Evolutionary conservation across 2,329 filamentous ascomycete genomes (phyloP).

Genomic region (Albophoma yamanashiensis): DNA sequence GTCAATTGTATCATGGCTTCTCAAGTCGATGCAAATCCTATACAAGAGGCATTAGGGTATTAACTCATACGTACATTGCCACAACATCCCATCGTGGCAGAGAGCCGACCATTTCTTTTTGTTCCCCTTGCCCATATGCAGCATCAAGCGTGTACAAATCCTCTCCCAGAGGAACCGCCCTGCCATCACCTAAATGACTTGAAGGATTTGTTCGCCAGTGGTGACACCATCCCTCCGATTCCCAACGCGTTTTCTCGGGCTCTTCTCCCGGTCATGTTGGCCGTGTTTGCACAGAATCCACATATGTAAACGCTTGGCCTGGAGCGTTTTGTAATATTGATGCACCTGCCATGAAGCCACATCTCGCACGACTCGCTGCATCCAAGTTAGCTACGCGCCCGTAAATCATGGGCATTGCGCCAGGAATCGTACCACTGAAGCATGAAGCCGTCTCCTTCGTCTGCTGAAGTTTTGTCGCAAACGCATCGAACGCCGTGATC

Average conservation of each 20-base stretch:
- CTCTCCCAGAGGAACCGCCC: not conserved
- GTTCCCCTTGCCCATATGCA: not conserved
- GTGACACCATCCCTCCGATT: constrained; percentile 20
- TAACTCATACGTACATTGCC: constrained; percentile 1
- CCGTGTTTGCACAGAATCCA: constrained; percentile 50
- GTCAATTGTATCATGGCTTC: not conserved
- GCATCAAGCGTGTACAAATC: not conserved
- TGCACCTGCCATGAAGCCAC: constrained; percentile 53
- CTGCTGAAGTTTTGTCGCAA: constrained; percentile 34
- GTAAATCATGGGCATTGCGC: not conserved
- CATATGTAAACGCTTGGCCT: constrained; percentile 53
- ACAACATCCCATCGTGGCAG: constrained; percentile 7
- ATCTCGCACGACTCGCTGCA: constrained; percentile 53
- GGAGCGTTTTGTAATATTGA: constrained; percentile 46
- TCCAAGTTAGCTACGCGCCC: not conserved
- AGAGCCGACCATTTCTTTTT: constrained; percentile 11
- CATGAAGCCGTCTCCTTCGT: constrained; percentile 43
- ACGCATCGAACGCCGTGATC: constrained; percentile 43
- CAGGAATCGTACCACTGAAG: constrained; percentile 47
- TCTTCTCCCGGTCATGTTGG: constrained; percentile 39
- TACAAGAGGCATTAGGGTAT: not conserved
- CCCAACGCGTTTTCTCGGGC: constrained; percentile 31
- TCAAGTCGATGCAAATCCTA: not conserved
- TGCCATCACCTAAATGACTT: constrained; percentile 27
- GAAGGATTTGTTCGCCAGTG: constrained; percentile 31